Evolutionary conservation across 192 early-diverging fungal genomes (phyloP).

Genomic region (Backusella mclennaniae): DNA sequence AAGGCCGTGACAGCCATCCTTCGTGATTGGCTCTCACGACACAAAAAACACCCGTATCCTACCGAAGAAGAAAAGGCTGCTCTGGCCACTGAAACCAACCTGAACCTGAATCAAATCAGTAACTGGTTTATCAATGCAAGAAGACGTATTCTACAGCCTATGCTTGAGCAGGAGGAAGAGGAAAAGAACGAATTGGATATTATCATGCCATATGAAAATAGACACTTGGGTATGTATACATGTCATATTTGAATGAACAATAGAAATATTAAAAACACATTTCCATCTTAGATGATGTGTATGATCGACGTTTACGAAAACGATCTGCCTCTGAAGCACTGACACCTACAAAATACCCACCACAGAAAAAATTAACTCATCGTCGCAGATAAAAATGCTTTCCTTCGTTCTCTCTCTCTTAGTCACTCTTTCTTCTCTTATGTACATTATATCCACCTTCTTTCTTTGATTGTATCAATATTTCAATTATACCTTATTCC

Average conservation of each 20-base stretch:
- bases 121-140: conserved; percentile 68
- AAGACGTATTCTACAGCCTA: conserved; percentile 51
- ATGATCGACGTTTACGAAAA: conserved; percentile 13
- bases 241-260: background rate
- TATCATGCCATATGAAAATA: conserved; percentile 12
- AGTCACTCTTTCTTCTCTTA: background rate
- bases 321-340: conserved; percentile 10
- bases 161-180: conserved; percentile 43
- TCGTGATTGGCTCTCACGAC: conserved; percentile 48
- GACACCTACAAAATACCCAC: conserved; percentile 14
- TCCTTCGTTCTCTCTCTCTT: background rate
- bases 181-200: conserved; percentile 21
- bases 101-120: conserved; percentile 57
- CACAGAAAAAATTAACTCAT: conserved; percentile 12
- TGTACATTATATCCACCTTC: background rate
- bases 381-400: background rate
- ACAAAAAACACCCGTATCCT: conserved; percentile 60
- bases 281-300: conserved; percentile 10
- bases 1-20: conserved; percentile 46
- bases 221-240: conserved; percentile 1
- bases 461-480: background rate
- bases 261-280: background rate
- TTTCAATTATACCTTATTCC: background rate
- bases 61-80: conserved; percentile 52
- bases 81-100: conserved; percentile 43